Percentiles rank a stretch among this genome's conserved stretches.
Conservation (phyloP, 106 monocot species). For the Iris macrosiphon region DNA sequence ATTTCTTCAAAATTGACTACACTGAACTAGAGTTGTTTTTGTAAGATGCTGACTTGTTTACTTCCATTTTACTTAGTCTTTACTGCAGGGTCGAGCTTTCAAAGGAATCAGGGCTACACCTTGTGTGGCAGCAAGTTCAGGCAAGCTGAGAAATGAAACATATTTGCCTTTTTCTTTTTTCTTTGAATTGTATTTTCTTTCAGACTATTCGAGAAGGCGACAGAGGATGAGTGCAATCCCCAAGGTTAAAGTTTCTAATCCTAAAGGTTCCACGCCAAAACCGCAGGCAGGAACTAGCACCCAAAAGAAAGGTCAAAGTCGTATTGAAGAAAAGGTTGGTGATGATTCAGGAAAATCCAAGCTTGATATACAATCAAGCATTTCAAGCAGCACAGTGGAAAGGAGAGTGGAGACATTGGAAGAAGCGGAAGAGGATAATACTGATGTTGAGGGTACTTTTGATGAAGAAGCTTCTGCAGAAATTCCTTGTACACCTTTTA, state of each 20-base stretch:
- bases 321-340: conserved; percentile 14
- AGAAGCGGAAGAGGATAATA: conserved; percentile 12
- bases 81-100: conserved; percentile 14
- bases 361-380: conserved; percentile 9
- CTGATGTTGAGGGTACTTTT: conserved; percentile 2
- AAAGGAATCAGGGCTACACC: conserved; percentile 21
- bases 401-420: conserved; percentile 6
- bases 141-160: conserved; percentile 14
- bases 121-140: conserved; percentile 56
- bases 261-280: conserved; percentile 49
- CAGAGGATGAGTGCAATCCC: conserved; percentile 52
- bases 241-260: conserved; percentile 31
- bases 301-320: conserved; percentile 46
- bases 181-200: conserved; percentile 5
- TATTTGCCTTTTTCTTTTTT: conserved; percentile 1
- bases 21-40: neutral
- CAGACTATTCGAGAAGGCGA: conserved; percentile 58
- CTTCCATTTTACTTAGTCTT: conserved; percentile 24
- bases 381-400: conserved; percentile 13
- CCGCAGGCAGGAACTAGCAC: conserved; percentile 40
- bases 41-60: neutral
- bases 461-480: conserved; percentile 1
- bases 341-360: conserved; percentile 2
- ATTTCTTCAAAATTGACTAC: neutral
- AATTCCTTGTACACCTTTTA: neutral